Base-by-base conservation (phyloP, 1,284 basidiomycete species). In the Naganishia liquefaciens region DNA sequence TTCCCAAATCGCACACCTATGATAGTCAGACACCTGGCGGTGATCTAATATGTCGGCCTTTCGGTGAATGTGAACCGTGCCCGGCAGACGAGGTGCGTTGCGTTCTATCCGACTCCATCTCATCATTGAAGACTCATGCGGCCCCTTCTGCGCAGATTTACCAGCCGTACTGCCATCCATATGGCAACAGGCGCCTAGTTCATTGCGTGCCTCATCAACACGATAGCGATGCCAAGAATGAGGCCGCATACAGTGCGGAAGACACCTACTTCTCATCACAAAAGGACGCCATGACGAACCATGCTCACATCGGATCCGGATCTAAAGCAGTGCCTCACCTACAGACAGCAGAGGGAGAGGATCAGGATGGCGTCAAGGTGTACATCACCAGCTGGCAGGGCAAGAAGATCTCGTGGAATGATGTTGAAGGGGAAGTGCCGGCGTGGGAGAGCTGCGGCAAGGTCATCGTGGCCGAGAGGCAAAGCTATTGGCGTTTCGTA, bases 381-480 rank as follows among this genome's bases (percentile, higher is more conserved):
- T 68, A 39, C 51, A 60, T 60, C 46, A 50, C 57, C 37, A 60
- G 57, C n/a, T 60, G 57, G 57, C 55, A 64, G 42, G 69, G 62
- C 66, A 71, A 49, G 10, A 60, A 60, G 46, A 60, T 60, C n/a
- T 60, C 57, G 17, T 60, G 57, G 57, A 25, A 30, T 23, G 57
- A 60, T 50, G 57, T 60, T 9, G 33, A 60, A 27, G 88, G 88
- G 28, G 89, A 91, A 76, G 86, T 85, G 1, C 87, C 88, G 2
- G 91, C 91, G 2, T 95, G 90, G 90, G 88, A 91, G 74, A 86
- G 90, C 2, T 95, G 92, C 72, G 92, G 92, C 5, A 89, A 90
- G 65, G 89, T 92, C 33, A 81, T 89, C 46, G 79, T 81, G 42
- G 82, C 85, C 68, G 91, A 95, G 77, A 85, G 87, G 53, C 87